These are phyloP conservation scores for Coniophora puteana DNA, from an alignment of 1,284 basidiomycete genomes.

Conservation along the genomic window DNA sequence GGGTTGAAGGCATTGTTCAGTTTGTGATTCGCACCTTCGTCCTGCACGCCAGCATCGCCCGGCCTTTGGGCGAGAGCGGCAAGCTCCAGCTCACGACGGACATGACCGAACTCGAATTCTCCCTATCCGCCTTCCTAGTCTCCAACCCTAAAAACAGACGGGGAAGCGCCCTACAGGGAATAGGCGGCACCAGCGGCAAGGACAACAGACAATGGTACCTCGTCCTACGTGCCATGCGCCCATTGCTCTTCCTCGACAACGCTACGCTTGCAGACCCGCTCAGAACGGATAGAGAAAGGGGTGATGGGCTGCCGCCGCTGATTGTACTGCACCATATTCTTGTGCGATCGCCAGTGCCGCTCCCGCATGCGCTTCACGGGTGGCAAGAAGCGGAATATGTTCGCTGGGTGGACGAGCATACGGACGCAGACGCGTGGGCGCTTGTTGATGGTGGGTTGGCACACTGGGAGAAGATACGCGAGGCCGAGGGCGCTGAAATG, in stretches of 20 bases:
- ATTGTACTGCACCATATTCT: slow-evolving; percentile 90
- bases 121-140: slow-evolving; percentile 73
- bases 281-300: too few species aligned
- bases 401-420: slow-evolving; percentile 80
- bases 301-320: slow-evolving; percentile 72
- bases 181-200: too few species aligned
- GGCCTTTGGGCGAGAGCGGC: slow-evolving; percentile 83
- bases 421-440: slow-evolving; percentile 65
- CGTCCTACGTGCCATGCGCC: slow-evolving; percentile 76
- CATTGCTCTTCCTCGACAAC: slow-evolving; percentile 84
- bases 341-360: slow-evolving; percentile 79
- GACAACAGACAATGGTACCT: slow-evolving; percentile 86
- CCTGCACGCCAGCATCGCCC: slow-evolving; percentile 84
- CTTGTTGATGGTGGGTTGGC: slow-evolving; percentile 67
- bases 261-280: slow-evolving; percentile 57
- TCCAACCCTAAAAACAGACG: slow-evolving; percentile 56
- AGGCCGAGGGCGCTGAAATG: slow-evolving; percentile 44
- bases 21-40: slow-evolving; percentile 83
- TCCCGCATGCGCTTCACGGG: slow-evolving; percentile 84
- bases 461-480: slow-evolving; percentile 70
- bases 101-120: slow-evolving; percentile 95
- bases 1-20: slow-evolving; percentile 66
- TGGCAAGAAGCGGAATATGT: slow-evolving; percentile 95
- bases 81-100: slow-evolving; percentile 91
- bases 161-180: slow-evolving; percentile 60